phyloP scores from a whole-genome alignment of 495 filamentous ascomycete species.

The Penicillium psychrofluorescens region DNA sequence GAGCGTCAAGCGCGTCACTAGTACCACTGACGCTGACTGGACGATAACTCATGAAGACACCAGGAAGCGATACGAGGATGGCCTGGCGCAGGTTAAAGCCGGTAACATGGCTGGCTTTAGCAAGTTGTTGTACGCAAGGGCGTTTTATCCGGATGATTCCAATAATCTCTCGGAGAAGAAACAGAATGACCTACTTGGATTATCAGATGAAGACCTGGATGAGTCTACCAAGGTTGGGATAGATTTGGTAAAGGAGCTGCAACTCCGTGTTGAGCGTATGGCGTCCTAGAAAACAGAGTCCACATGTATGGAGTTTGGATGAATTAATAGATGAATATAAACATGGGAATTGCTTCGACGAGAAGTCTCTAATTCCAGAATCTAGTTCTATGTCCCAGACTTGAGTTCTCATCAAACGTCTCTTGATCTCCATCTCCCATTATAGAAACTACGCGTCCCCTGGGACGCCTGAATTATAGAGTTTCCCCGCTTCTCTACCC shows the following conservation, averaged over 20 bases:
- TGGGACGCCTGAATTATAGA: too few species aligned
- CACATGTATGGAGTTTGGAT: background rate
- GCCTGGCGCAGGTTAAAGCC: constrained; percentile 27
- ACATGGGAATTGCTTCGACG: too few species aligned
- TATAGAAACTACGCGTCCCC: too few species aligned
- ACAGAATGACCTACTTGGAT: constrained; percentile 43
- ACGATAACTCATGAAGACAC: constrained; percentile 35
- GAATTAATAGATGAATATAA: background rate
- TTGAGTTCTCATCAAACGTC: too few species aligned
- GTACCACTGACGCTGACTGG: constrained; percentile 49
- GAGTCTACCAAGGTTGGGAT: constrained; percentile 39
- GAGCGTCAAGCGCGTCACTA: constrained; percentile 47
- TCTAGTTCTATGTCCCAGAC: too few species aligned
- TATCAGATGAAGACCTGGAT: constrained; percentile 53
- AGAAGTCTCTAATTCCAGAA: too few species aligned
- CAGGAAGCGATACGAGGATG: constrained; percentile 39
- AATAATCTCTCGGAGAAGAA: constrained; percentile 27
- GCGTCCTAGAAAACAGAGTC: constrained; percentile 9
- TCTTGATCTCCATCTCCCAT: too few species aligned
- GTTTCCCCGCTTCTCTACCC: too few species aligned
- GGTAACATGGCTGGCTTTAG: constrained; percentile 43
- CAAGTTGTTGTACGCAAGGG: constrained; percentile 42
- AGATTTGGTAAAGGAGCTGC: constrained; percentile 19
- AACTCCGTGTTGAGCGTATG: constrained; percentile 19
- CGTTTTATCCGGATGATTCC: constrained; percentile 37